Conservation (phyloP, 495 filamentous ascomycete species). For the Hyaloscypha bicolor region DNA sequence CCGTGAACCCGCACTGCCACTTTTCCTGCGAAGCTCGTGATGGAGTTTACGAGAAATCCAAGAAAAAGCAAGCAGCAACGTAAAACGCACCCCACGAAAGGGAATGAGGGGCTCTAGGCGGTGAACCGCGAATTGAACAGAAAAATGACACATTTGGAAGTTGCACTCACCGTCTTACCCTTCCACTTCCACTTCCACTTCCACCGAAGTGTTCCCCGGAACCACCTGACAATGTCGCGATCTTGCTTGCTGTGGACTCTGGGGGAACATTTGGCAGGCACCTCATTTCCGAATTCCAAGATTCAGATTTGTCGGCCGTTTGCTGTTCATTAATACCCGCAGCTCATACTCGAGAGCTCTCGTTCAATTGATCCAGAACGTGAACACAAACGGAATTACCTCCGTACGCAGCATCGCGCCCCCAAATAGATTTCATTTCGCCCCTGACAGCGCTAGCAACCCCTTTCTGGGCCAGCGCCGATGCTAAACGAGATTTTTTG, state of each 20-base stretch:
- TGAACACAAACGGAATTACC: slow-evolving; percentile 21
- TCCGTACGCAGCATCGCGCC: slow-evolving; percentile 1
- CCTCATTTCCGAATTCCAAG: neutral
- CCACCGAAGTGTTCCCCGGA: neutral
- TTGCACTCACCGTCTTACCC: slow-evolving; percentile 6
- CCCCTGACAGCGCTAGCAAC: slow-evolving; percentile 21
- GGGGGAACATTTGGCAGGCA: neutral
- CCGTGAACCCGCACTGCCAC: slow-evolving; percentile 9
- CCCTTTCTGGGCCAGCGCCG: neutral
- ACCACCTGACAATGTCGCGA: slow-evolving; percentile 15
- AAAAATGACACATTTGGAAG: slow-evolving; percentile 21
- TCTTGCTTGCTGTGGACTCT: neutral
- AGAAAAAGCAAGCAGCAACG: neutral
- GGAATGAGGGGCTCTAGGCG: neutral
- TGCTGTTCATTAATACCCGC: neutral
- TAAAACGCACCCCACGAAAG: slow-evolving; percentile 12
- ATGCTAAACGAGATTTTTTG: slow-evolving; percentile 23
- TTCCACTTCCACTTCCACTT: neutral
- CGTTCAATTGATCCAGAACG: slow-evolving; percentile 29
- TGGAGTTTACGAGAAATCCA: neutral
- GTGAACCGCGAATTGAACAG: neutral
- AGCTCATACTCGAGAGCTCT: slow-evolving; percentile 10
- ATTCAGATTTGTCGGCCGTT: neutral
- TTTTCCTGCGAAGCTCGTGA: slow-evolving; percentile 14
- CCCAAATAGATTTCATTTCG: slow-evolving; percentile 15